Evolutionary conservation across 2,329 filamentous ascomycete genomes (phyloP), one percentile per base, ranked within the genome.

Genomic region (Exserohilum rostratum): DNA sequence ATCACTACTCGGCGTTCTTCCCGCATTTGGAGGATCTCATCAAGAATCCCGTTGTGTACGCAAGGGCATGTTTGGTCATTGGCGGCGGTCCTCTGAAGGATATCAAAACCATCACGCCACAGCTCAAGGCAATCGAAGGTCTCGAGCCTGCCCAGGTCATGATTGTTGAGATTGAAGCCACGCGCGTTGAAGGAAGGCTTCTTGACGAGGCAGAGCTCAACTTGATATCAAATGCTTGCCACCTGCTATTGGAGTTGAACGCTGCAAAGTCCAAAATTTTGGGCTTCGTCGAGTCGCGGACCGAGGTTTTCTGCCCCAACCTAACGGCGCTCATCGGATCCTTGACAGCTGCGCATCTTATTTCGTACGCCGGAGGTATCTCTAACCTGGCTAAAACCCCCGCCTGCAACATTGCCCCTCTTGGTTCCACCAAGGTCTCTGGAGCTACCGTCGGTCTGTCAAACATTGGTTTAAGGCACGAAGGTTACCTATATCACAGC

Each of bases 221-320:
- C 45, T 83, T 85, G 22, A 88, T 97, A 17, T 79, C 89, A 25
- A 83, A 85, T 47, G 93, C 92, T 7, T 97, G 93, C 76, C 86
- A 92, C 61, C 95, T 96, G 86, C 89, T 91, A 9, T 82, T 98
- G n/a, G 84, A 87, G 33, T 86, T 99, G 9, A 91, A 98, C 73
- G 87, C 84, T 62, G 92, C 93, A 25, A 97, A 97, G 76, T 88
- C 85, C 58, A 90, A 87, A 0, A 83, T 99, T 50, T 96, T 91
- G 2, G 89, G 95, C 72, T 99, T 96, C 69, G 95, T 99, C 13
- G 91, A 97, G 77, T 97, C 93, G 31, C 90, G 95, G 58, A 98
- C 99, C 91, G 95, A 90, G 64, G 83, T 96, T 30, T 98, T 98
- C 71, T 95, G 95, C 4, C 95, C 95, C 0, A 99, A 99, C 68